Conservation (phyloP, 805 yeast species). For the Cyberlindnera samutprakarnensis region DNA sequence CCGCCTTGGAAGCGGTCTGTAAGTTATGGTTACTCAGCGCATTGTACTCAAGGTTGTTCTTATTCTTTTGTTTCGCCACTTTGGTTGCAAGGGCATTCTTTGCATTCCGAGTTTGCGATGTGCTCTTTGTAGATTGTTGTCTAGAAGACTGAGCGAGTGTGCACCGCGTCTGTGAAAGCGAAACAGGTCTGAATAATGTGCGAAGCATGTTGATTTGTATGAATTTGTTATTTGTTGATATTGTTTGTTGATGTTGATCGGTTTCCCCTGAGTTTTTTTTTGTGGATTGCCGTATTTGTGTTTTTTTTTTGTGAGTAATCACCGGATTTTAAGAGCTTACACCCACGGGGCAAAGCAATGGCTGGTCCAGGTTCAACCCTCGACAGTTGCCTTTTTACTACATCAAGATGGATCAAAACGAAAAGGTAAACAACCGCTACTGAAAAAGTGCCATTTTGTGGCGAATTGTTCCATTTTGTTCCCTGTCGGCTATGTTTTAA, state of each 20-base stretch:
- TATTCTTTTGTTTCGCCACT: conserved; percentile 9
- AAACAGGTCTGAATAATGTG: not conserved
- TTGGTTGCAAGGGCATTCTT: conserved; percentile 13
- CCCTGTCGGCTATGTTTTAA: too few relatives aligned
- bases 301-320: not conserved
- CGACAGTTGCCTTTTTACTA: too few relatives aligned
- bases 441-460: not conserved
- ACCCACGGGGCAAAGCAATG: too few relatives aligned
- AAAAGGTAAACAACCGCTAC: not conserved
- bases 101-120: conserved; percentile 2
- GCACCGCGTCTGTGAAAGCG: not conserved
- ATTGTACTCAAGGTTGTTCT: conserved; percentile 13
- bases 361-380: too few relatives aligned
- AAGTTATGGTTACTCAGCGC: conserved; percentile 21
- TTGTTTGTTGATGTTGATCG: not conserved
- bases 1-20: conserved; percentile 2
- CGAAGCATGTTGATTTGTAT: conserved; percentile 1
- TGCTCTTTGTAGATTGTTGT: conserved; percentile 1
- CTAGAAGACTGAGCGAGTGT: not conserved
- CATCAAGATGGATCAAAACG: too few relatives aligned
- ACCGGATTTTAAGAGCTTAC: not conserved
- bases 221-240: not conserved
- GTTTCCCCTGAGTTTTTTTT: too few relatives aligned
- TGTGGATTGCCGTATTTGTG: too few relatives aligned
- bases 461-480: too few relatives aligned